A percentile compares a stretch with the other conserved stretches of the same genome.
phyloP scores from a whole-genome alignment of 192 early-diverging fungal genomes.

The Coemansia umbellata region DNA sequence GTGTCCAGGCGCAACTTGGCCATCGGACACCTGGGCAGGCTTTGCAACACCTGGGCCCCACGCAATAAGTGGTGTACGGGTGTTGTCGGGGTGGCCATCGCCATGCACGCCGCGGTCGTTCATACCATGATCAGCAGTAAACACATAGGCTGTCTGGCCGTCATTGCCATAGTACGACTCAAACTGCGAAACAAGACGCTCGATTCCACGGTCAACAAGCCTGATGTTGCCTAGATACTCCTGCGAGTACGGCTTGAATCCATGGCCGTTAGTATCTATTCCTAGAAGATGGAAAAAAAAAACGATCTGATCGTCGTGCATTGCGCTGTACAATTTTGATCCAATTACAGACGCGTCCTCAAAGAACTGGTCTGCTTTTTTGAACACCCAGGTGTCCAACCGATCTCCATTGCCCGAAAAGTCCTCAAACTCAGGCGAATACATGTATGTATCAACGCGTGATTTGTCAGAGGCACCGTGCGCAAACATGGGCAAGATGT shows the following conservation, averaged over 20 bases:
- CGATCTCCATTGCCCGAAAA: conserved; percentile 81
- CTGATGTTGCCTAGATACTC: conserved; percentile 87
- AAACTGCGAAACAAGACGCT: conserved; percentile 62
- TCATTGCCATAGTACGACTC: conserved; percentile 77
- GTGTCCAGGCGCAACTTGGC: conserved; percentile 60
- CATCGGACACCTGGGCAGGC: conserved; percentile 26
- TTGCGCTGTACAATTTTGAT: conserved; percentile 51
- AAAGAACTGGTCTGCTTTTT: conserved; percentile 72
- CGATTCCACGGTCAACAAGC: conserved; percentile 75
- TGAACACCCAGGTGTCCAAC: conserved; percentile 92
- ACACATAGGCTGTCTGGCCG: conserved; percentile 81
- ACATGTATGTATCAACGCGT: conserved; percentile 89
- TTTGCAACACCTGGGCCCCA: conserved; percentile 90
- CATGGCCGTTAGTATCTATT: conserved; percentile 93
- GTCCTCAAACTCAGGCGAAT: conserved; percentile 80
- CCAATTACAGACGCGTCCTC: conserved; percentile 23
- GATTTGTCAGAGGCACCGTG: conserved; percentile 79
- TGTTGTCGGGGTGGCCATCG: conserved; percentile 94
- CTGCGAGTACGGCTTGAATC: conserved; percentile 73
- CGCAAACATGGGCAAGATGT: conserved; percentile 96
- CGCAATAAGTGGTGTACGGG: conserved; percentile 86
- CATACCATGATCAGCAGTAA: conserved; percentile 97
- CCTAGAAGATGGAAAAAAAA: conserved; percentile 96
- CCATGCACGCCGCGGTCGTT: conserved; percentile 88
- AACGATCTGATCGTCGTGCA: conserved; percentile 74